A percentile compares a stretch with the other conserved stretches of the same genome.
phyloP scores from a whole-genome alignment of 768 basidiomycete species.

The Hygrocybe coccinea region DNA sequence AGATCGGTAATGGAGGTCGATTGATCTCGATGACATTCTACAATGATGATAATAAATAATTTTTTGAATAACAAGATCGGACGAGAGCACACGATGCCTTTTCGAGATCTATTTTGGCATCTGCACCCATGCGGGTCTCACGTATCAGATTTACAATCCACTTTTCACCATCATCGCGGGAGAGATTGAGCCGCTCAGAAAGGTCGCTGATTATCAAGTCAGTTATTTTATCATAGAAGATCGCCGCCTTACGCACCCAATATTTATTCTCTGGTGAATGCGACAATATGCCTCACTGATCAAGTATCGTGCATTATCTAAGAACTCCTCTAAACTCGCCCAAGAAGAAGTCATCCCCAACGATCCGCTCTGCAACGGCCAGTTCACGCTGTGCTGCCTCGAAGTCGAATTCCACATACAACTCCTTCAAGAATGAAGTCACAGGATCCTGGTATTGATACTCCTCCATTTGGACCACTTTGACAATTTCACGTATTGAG shows the following conservation, averaged over 20 bases:
- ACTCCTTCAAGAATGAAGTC: constrained; percentile 86
- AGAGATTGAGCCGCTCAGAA: constrained; percentile 87
- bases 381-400: constrained; percentile 87
- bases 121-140: constrained; percentile 93
- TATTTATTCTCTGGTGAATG: constrained; percentile 91
- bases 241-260: constrained; percentile 47
- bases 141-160: constrained; percentile 99
- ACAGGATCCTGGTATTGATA: constrained; percentile 95
- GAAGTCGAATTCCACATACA: constrained; percentile 95
- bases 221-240: background rate
- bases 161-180: constrained; percentile 94
- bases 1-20: constrained; percentile 82
- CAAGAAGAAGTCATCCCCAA: constrained; percentile 92
- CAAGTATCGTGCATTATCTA: constrained; percentile 94
- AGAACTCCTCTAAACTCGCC: constrained; percentile 86
- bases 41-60: background rate
- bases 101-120: constrained; percentile 96
- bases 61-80: background rate
- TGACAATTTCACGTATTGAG: constrained; percentile 87
- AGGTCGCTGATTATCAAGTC: constrained; percentile 56
- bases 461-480: constrained; percentile 90
- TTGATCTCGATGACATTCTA: constrained; percentile 96
- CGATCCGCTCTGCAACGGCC: constrained; percentile 70
- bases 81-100: constrained; percentile 49
- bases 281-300: constrained; percentile 97